Conservation (phyloP, 352 stramenopile species). For the Pythium diclinum region DNA sequence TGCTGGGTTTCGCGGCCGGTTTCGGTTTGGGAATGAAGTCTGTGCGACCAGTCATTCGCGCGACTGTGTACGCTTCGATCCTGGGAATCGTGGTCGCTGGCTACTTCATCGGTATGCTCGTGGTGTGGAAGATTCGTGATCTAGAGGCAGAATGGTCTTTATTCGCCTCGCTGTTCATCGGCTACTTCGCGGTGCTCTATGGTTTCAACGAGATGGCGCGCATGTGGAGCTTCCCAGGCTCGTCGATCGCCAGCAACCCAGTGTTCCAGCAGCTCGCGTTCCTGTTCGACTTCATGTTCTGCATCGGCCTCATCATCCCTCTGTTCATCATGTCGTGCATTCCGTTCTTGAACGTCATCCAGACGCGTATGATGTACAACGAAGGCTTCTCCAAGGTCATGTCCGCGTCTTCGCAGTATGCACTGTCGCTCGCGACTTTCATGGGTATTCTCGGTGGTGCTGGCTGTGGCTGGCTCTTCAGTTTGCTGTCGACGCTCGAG, state of each 20-base stretch:
- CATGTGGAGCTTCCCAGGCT: slow-evolving; percentile 77
- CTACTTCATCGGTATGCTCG: slow-evolving; percentile 49
- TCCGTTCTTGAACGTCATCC: slow-evolving; percentile 84
- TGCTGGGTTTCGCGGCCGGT: slow-evolving; percentile 49
- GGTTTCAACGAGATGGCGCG: slow-evolving; percentile 83
- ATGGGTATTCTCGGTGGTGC: slow-evolving; percentile 68
- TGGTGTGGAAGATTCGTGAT: slow-evolving; percentile 38
- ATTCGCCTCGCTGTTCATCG: slow-evolving; percentile 60
- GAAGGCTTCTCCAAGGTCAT: slow-evolving; percentile 85
- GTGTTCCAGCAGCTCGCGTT: slow-evolving; percentile 82
- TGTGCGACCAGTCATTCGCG: slow-evolving; percentile 39
- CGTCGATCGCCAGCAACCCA: slow-evolving; percentile 55
- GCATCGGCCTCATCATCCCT: slow-evolving; percentile 64
- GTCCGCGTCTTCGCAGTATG: slow-evolving; percentile 83
- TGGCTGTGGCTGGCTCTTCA: slow-evolving; percentile 79
- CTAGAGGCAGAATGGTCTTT: slow-evolving; percentile 25
- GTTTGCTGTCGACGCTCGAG: slow-evolving; percentile 72
- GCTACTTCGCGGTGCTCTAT: slow-evolving; percentile 71
- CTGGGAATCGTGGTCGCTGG: slow-evolving; percentile 35
- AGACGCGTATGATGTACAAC: slow-evolving; percentile 91
- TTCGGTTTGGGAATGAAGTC: slow-evolving; percentile 29
- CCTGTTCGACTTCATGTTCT: slow-evolving; percentile 86
- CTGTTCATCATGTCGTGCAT: slow-evolving; percentile 79
- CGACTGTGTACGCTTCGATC: slow-evolving; percentile 45
- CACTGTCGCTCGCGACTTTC: slow-evolving; percentile 78